Base-by-base conservation (phyloP, 495 filamentous ascomycete genomes). In the Pyrenula aspistea region DNA sequence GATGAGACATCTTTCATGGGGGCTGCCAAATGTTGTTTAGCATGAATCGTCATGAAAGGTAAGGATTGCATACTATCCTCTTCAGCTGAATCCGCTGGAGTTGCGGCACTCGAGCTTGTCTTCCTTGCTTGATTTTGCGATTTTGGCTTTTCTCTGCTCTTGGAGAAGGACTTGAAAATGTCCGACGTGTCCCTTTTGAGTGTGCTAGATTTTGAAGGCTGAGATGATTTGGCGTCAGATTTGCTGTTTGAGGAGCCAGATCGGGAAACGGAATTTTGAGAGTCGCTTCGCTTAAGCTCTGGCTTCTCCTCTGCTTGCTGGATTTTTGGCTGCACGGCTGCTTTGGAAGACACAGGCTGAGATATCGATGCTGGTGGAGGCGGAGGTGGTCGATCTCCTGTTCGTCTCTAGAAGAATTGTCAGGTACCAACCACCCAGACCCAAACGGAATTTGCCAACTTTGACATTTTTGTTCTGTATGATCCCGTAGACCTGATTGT, bases 381-480 rank as follows among this genome's bases (percentile, higher is more conserved):
- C 19, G 63, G 62, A 2, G 71, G 56, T 31, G 52, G 53, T 54
- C 67, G 68, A 10, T 62, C 62, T 10, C 69, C 69, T 23, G 73
- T 76, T 62, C 81, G 68, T 56, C 82, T 71, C 80, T 83, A 47
- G 53, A 25, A 15, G 47, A 4, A 53, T 20, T 21, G 55, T 68
- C 51, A 69, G 57, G 54, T 47, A 4, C 12, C 53, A 3, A 12
- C 22, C 49, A 8, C 12, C 2, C 21, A 23, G 11, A 25, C 19
- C 2, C 15, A 56, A 15, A 53, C 22, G 36, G 31, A 15, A 49
- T 24, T 4, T 20, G 22, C 56, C 60, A 69, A 75, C 82, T 78
- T 77, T 89, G 62, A 77, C 82, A 62, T 73, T 69, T 20, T 75
- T 68, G 64, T 90, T 91, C 55, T 80, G 71, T 54, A 90, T 88